Evolutionary conservation across 805 yeast genomes (phyloP).

Genomic region (Dipodascopsis uninucleata): DNA sequence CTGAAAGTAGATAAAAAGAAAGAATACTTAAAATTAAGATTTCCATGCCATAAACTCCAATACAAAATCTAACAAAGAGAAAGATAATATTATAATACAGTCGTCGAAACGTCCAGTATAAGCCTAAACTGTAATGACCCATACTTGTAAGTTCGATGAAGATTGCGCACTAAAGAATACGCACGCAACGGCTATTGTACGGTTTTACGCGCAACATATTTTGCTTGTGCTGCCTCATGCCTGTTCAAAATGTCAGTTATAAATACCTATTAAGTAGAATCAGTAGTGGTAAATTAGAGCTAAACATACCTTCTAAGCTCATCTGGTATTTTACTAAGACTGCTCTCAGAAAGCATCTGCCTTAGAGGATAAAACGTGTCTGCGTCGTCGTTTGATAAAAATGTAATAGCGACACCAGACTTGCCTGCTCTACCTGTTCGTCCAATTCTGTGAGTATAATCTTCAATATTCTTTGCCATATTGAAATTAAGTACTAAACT

Average conservation of each 20-base stretch:
- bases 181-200: slow-evolving; percentile 1
- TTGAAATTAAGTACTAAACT: slow-evolving; percentile 83
- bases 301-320: slow-evolving; percentile 35
- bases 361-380: slow-evolving; percentile 49
- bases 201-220: slow-evolving; percentile 6
- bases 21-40: no score
- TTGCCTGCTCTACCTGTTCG: slow-evolving; percentile 96
- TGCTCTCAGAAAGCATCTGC: slow-evolving; percentile 45
- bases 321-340: slow-evolving; percentile 41
- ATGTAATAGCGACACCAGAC: slow-evolving; percentile 70
- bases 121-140: slow-evolving; percentile 5
- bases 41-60: not conserved
- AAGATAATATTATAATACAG: not conserved
- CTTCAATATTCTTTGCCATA: slow-evolving; percentile 73
- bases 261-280: not conserved
- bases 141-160: slow-evolving; percentile 6
- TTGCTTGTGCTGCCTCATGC: slow-evolving; percentile 18
- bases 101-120: not conserved
- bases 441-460: slow-evolving; percentile 88
- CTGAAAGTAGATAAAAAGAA: not conserved
- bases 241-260: slow-evolving; percentile 1
- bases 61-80: not conserved
- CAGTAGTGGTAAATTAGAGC: not conserved
- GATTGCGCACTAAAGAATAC: slow-evolving; percentile 1
- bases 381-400: slow-evolving; percentile 57